A percentile compares a stretch with the other conserved stretches of the same genome.
Conservation (phyloP, 2,329 filamentous ascomycete species). For the Aspergillus costaricaensis region DNA sequence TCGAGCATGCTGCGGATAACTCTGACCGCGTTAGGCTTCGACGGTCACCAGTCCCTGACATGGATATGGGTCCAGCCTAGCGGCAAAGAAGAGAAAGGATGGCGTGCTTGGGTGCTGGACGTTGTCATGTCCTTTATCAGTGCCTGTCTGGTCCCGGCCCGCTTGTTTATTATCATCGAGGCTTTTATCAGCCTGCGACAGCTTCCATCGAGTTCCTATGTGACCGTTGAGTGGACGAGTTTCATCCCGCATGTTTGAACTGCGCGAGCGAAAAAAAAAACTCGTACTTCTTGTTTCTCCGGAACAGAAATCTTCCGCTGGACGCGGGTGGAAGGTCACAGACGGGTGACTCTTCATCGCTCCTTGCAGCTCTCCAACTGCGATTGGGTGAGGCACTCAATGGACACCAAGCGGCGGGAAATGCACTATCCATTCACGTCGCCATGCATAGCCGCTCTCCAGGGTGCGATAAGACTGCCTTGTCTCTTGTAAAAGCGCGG, state of each 20-base stretch:
- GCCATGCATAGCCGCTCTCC: no score
- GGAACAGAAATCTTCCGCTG: not conserved
- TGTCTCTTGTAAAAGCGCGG: not conserved
- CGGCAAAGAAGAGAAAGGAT: not conserved
- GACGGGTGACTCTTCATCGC: no score
- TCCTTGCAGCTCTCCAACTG: no score
- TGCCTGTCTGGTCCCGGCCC: not conserved
- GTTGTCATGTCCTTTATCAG: not conserved
- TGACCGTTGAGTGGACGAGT: constrained; percentile 15
- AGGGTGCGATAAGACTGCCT: not conserved
- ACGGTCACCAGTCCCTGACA: not conserved
- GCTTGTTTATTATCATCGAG: constrained; percentile 4
- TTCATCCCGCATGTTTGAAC: constrained; percentile 5
- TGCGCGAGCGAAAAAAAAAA: not conserved
- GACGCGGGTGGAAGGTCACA: no score
- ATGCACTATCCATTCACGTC: no score
- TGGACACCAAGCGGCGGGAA: no score
- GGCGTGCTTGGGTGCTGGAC: constrained; percentile 2
- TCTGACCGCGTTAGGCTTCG: not conserved
- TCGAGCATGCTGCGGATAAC: not conserved
- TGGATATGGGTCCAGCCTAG: not conserved
- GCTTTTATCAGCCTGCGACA: constrained; percentile 3
- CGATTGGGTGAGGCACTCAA: no score
- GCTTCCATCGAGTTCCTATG: constrained; percentile 18
- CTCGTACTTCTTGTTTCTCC: not conserved